These are phyloP conservation scores for Taxawa tesnikishii DNA, from an alignment of 2,329 filamentous ascomycete species.

Conservation along the genomic window DNA sequence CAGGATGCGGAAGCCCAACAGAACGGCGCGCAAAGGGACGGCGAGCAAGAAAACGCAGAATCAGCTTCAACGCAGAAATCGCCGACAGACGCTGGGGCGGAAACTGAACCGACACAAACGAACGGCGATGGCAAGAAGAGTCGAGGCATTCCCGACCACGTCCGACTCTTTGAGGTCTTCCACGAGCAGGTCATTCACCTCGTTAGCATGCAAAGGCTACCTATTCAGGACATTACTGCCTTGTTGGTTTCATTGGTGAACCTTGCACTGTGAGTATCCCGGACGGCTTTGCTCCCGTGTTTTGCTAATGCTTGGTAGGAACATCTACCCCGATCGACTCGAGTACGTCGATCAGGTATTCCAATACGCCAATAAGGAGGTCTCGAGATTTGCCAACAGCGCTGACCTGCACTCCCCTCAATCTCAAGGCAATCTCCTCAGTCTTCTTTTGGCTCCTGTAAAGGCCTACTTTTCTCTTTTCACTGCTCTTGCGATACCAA, in stretches of 20 bases:
- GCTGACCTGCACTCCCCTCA: constrained; percentile 84
- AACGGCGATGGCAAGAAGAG: constrained; percentile 33
- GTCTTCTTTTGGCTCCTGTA: constrained; percentile 79
- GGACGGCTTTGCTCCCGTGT: not conserved
- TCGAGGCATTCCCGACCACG: constrained; percentile 56
- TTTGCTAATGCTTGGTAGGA: constrained; percentile 34
- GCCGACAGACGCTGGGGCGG: constrained; percentile 15
- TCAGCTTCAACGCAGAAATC: constrained; percentile 13
- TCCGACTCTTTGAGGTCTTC: constrained; percentile 94
- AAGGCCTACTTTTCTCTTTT: constrained; percentile 88
- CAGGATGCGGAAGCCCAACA: constrained; percentile 12
- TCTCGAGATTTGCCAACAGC: constrained; percentile 79
- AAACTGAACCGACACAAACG: constrained; percentile 20
- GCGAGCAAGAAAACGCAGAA: constrained; percentile 24
- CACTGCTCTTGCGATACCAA: constrained; percentile 86
- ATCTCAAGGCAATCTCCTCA: constrained; percentile 79
- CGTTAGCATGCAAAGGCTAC: constrained; percentile 78
- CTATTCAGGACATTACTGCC: constrained; percentile 90
- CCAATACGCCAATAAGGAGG: constrained; percentile 76
- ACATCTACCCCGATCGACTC: constrained; percentile 83
- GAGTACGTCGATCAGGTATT: constrained; percentile 95
- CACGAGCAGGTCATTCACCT: constrained; percentile 91
- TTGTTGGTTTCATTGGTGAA: constrained; percentile 89
- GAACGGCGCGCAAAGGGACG: constrained; percentile 14
- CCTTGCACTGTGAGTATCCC: constrained; percentile 55